phyloP scores from a whole-genome alignment of 2,329 filamentous ascomycete genomes.

The Trichoderma sp. region DNA sequence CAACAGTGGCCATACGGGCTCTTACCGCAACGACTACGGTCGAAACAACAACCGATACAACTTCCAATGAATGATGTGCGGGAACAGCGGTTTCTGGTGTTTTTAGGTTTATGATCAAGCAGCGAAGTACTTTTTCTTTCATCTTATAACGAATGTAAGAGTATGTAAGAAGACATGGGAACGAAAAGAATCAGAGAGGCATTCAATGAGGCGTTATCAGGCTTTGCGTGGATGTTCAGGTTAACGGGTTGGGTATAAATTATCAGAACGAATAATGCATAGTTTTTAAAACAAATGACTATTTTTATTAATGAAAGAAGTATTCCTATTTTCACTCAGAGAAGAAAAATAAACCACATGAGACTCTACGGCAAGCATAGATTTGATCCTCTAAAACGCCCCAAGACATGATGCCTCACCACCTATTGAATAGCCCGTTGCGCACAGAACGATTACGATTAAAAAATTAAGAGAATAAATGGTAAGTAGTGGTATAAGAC shows the following conservation, averaged over 20 bases:
- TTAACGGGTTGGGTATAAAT: background rate
- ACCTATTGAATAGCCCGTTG: background rate
- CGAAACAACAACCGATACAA: conserved; percentile 25
- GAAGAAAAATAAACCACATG: no score
- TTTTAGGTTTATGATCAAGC: background rate
- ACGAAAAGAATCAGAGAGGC: background rate
- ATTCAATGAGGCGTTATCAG: background rate
- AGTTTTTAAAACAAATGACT: background rate
- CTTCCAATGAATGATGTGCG: conserved; percentile 9
- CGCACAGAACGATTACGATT: background rate
- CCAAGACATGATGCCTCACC: background rate
- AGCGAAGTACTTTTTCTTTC: background rate
- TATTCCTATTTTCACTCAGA: background rate
- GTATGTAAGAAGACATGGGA: background rate
- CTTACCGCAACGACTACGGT: conserved; percentile 24
- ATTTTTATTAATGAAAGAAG: background rate
- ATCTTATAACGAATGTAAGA: background rate
- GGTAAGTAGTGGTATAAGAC: background rate
- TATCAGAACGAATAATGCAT: background rate
- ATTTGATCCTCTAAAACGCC: background rate
- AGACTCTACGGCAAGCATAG: background rate
- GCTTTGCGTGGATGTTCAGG: background rate
- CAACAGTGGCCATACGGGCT: background rate
- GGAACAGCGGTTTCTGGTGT: background rate
- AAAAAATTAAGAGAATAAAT: background rate